A percentile compares a stretch with the other conserved stretches of the same genome.
These are phyloP conservation scores for Tolypocladium ovalisporum DNA, from an alignment of 2,329 filamentous ascomycete genomes.

Conservation along the genomic window DNA sequence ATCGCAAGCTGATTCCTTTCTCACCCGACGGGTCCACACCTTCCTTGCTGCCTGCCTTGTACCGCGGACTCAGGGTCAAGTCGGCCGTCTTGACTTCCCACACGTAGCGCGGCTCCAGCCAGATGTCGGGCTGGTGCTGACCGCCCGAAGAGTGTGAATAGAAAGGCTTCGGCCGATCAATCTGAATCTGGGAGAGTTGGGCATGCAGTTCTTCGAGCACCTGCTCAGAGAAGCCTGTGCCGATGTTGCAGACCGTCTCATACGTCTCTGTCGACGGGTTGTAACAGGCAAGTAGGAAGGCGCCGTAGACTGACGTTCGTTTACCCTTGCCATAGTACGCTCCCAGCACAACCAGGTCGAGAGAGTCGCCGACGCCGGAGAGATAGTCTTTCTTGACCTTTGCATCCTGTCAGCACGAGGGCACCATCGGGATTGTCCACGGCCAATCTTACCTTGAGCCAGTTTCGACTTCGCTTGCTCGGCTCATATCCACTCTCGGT, in stretches of 20 bases:
- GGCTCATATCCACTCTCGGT: slow-evolving; percentile 90
- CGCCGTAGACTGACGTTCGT: slow-evolving; percentile 88
- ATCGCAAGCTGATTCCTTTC: slow-evolving; percentile 77
- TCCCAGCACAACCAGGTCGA: slow-evolving; percentile 90
- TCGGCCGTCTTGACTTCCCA: slow-evolving; percentile 99
- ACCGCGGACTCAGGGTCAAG: slow-evolving; percentile 81
- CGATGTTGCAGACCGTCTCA: slow-evolving; percentile 97
- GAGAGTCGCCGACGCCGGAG: slow-evolving; percentile 82
- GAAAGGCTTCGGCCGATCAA: slow-evolving; percentile 88
- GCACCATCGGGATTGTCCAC: not conserved
- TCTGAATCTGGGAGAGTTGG: slow-evolving; percentile 64
- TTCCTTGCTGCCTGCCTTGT: slow-evolving; percentile 81
- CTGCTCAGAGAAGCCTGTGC: slow-evolving; percentile 93
- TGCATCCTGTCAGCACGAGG: not conserved
- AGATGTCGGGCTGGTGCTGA: slow-evolving; percentile 95
- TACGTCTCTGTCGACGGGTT: slow-evolving; percentile 71
- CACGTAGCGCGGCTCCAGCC: slow-evolving; percentile 89
- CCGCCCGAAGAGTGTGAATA: slow-evolving; percentile 75
- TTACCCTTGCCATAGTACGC: slow-evolving; percentile 94
- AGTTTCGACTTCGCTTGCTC: slow-evolving; percentile 91
- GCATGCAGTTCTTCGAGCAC: slow-evolving; percentile 79
- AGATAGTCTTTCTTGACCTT: slow-evolving; percentile 98
- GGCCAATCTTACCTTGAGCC: slow-evolving; percentile 65
- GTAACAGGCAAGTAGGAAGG: slow-evolving; percentile 91
- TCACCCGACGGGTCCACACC: slow-evolving; percentile 61